Base-by-base conservation (phyloP, 805 yeast genomes). In the Metschnikowia baotianmanensis region DNA sequence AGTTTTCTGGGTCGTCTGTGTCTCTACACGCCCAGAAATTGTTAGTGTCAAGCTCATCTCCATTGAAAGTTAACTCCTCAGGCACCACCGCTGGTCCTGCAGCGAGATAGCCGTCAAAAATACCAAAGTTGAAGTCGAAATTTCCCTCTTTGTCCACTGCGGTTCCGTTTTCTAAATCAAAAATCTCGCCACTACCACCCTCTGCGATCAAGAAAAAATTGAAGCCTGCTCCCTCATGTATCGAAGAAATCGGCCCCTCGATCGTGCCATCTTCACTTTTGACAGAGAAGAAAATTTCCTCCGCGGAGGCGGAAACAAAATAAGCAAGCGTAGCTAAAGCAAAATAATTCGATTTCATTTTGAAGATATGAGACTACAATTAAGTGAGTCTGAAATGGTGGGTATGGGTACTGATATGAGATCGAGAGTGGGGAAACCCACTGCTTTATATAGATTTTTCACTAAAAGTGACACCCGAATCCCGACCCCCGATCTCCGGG, bases 201-300 rank as follows among this genome's bases (percentile, higher is more conserved):
- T 16, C 13, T 18, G 21, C 23, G 17, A 38, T 10, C 32, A 41
- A 32, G 26, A 32, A 28, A 32, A 28, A 41, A 40, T 41, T 42
- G 42, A 38, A 13, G 17, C 48, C 48, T 13, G 48, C 46, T 6
- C 48, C 48, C 19, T 39, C 46, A 32, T 42, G 44, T 32, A 25
- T 17, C 6, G 37, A 28, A 28, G 35, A 34, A 25, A 43, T 25
- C 28, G 35, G 37, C 16, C 45, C 42, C 4, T 22, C 13, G 18
- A 38, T 17, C 7, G 2, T 10, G 5, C 19, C 13, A 25, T 38
- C 40, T 19, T 32, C 35, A 13, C 36, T 19, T 31, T 21, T 21
- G 16, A 31, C 46, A 11, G 32, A 18, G 31, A 45, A 31, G 22
- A 17, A 11, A 28, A 39, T 31, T 22, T 26, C 15, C n/a, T 41